Conservation (phyloP, 441 rosid genomes). For the Raphanus hybrid region DNA sequence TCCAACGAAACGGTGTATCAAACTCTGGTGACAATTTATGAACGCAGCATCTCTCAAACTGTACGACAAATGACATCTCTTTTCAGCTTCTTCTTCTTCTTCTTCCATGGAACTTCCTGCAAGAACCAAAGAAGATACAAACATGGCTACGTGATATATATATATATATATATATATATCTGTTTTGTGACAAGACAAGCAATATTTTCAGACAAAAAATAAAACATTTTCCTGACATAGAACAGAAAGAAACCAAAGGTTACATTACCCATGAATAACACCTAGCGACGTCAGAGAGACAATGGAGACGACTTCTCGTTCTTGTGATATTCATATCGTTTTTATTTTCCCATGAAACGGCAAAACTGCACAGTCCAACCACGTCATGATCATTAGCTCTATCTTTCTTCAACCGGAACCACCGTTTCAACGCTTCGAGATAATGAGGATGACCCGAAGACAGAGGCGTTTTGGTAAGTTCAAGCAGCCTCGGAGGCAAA, state of each 20-base stretch:
- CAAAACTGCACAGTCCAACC: conserved; percentile 46
- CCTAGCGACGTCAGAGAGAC: conserved; percentile 36
- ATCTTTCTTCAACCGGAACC: conserved; percentile 53
- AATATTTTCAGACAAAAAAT: not conserved
- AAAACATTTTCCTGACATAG: not conserved
- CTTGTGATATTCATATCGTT: conserved; percentile 41
- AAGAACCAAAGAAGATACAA: not conserved
- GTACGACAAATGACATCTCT: not conserved
- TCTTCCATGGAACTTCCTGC: conserved; percentile 23
- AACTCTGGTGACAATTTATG: not conserved
- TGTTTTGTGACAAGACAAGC: not conserved
- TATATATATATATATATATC: not conserved
- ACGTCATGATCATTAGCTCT: conserved; percentile 30
- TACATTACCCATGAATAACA: conserved; percentile 65
- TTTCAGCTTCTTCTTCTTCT: conserved; percentile 11
- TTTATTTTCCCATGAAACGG: conserved; percentile 45
- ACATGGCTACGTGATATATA: not conserved
- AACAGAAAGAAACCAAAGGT: not conserved
- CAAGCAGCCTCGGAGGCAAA: conserved; percentile 59
- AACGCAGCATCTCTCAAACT: not conserved
- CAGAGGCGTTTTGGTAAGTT: conserved; percentile 44
- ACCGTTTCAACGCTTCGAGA: conserved; percentile 33
- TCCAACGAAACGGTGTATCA: not conserved
- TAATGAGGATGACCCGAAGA: conserved; percentile 6
- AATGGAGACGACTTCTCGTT: conserved; percentile 45